Evolutionary conservation across 2,329 filamentous ascomycete species (phyloP), one percentile per base, ranked within the genome.

Genomic region (Cercospora sp.): DNA sequence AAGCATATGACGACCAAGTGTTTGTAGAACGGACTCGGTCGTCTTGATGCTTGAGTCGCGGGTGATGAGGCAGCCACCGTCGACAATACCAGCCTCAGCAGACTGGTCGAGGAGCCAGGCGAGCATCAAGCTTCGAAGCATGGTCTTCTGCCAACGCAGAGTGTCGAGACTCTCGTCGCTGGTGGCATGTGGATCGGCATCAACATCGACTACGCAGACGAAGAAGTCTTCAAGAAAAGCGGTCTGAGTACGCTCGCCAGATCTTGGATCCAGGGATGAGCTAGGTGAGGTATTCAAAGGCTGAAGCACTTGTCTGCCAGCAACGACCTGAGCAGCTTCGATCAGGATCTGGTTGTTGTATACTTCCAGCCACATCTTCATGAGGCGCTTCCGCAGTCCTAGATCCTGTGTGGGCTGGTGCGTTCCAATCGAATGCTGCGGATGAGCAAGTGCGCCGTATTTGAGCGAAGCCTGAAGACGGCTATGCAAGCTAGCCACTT

Each of bases 51-150:
- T 71, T 0, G 88, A 88, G 1, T 80, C 79, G 1, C 78, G 68
- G 48, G 83, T 81, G 75, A 89, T 89, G 2, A 89, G 80, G 68
- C 82, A 83, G 26, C 79, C 67, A 42, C 76, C 73, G 0, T 64
- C 16, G 12, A 83, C 60, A 57, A 77, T 64, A 3, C 79, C 78
- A 18, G 76, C 73, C 5, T 66, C 72, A 73, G 85, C 87, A 9
- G 81, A 83, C 67, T 83, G 83, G 72, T 90, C 88, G 12, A 90
- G 80, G 16, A 90, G 79, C 64, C 84, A 80, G 60, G 89, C 80
- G 2, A 90, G 81, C 85, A 89, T 85, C 53, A 89, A 78, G 72
- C 86, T 87, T 36, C 87, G 83, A 48, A 87, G 79, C 12, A 86
- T 79, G 3, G 85, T 88, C 60, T 85, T 85, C 67, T 83, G 82